Base-by-base conservation (phyloP, 176 grass and related monocot genomes). In the Raddia guianensis region DNA sequence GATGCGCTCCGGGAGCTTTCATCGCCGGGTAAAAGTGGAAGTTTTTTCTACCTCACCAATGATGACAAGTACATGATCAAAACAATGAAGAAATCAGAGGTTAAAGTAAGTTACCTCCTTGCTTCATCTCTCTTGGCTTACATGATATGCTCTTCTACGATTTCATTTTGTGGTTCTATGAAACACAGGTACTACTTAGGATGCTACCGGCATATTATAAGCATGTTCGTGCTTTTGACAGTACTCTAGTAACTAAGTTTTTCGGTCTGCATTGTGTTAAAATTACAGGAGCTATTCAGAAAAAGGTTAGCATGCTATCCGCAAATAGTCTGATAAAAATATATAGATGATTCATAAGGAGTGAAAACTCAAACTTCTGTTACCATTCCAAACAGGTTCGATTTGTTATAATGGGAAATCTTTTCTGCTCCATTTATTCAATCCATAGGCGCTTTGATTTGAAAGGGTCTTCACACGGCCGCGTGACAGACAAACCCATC, bases 141-240 rank as follows among this genome's bases (percentile, higher is more conserved):
- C 11, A n/a, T 58, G 9, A 55, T 59, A 62, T 69, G 3, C 7
- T 66, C 46, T 46, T 33, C 20, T 19, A 20, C 15, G 13, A 75
- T 42, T 58, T 67, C 5, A 79, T 9, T 78, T n/a, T 72, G 7
- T 63, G 46, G 37, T 56, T 83, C 83, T 27, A 21, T 49, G 32
- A 62, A 84, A 32, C 57, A 42, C 76, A 97, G 91, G 94, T 97
- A 40, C 94, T 97, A 77, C 73, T 93, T 45, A 80, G 89, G 89
- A 97, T 97, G 94, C 94, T 97, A 74, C 94, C 91, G 44, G 77
- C 91, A 6, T 97, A 97, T 10, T 97, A 93, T 52, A 97, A 89
- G 10, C 94, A 97, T 78, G 91, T 97, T 7, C 81, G 81, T 40
- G 8, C 69, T 74, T 91, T 86, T 32, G 88, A 97, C 51, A 83